Percentiles rank a stretch among this genome's conserved stretches.
Conservation (phyloP, 306 rosid genomes). For the Notholithocarpus densiflorus region DNA sequence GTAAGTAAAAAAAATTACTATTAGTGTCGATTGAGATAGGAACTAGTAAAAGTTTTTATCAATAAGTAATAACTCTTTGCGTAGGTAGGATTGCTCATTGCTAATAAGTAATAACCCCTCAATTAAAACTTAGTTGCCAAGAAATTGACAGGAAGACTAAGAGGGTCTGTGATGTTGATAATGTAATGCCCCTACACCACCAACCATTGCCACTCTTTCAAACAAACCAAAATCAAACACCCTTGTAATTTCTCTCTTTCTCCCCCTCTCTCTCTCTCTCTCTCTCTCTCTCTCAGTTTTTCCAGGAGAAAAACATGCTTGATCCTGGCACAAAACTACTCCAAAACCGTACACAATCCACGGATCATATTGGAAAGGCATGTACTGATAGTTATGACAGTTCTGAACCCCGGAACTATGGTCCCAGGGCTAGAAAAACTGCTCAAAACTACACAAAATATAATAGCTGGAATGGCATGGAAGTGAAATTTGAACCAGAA, state of each 20-base stretch:
- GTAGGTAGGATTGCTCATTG: no score
- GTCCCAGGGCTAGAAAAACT: constrained; percentile 32
- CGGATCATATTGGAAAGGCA: constrained; percentile 3
- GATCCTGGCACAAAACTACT: constrained; percentile 36
- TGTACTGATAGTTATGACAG: not conserved
- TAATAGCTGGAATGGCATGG: constrained; percentile 21
- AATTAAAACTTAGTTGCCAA: constrained; percentile 27
- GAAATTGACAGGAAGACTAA: constrained; percentile 22
- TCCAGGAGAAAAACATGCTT: constrained; percentile 34
- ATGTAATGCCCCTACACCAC: constrained; percentile 19
- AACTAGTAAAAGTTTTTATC: no score
- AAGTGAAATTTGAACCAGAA: constrained; percentile 3
- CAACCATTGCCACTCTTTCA: constrained; percentile 21
- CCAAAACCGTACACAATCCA: constrained; percentile 24
- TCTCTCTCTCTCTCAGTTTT: not conserved
- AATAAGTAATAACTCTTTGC: no score
- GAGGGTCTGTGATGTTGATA: constrained; percentile 33
- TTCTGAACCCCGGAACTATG: constrained; percentile 32
- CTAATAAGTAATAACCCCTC: not conserved
- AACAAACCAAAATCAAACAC: constrained; percentile 5
- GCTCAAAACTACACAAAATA: constrained; percentile 20
- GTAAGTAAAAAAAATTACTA: no score
- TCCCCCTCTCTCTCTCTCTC: not conserved
- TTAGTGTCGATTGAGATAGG: no score
- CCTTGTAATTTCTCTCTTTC: not conserved